These are phyloP conservation scores for Aspergillus sclerotialis DNA, from an alignment of 2,329 filamentous ascomycete species.

Conservation along the genomic window DNA sequence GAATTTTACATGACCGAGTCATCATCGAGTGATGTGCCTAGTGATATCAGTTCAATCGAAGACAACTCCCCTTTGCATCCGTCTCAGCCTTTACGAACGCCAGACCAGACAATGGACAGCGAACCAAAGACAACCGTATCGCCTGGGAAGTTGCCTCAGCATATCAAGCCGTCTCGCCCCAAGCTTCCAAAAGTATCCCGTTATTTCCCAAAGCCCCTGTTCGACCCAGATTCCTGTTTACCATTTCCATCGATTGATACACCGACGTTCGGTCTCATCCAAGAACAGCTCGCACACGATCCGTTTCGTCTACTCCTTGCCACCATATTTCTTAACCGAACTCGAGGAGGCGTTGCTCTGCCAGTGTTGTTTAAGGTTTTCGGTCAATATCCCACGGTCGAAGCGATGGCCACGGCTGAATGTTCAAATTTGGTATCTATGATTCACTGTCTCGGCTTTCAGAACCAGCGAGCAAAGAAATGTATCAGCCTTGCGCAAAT, in stretches of 20 bases:
- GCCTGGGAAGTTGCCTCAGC: slow-evolving; percentile 5
- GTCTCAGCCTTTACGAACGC: too few relatives aligned
- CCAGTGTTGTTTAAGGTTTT: slow-evolving; percentile 68
- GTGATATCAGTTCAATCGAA: slow-evolving; percentile 17
- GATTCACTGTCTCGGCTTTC: slow-evolving; percentile 66
- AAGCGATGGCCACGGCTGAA: slow-evolving; percentile 53
- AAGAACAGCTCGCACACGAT: slow-evolving; percentile 67
- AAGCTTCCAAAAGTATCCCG: slow-evolving; percentile 31
- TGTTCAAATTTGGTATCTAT: slow-evolving; percentile 51
- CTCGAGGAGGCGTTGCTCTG: slow-evolving; percentile 64
- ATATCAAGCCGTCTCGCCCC: slow-evolving; percentile 8
- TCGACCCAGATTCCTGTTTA: slow-evolving; percentile 38
- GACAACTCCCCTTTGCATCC: too few relatives aligned
- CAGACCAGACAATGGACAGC: too few relatives aligned
- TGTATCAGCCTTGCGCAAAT: slow-evolving; percentile 63
- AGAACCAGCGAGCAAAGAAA: slow-evolving; percentile 58
- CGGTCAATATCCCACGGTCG: slow-evolving; percentile 59
- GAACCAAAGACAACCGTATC: slow-evolving; percentile 6
- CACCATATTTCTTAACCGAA: slow-evolving; percentile 78
- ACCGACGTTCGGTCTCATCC: slow-evolving; percentile 67
- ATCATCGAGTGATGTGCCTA: slow-evolving; percentile 27
- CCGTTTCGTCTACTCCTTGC: slow-evolving; percentile 77
- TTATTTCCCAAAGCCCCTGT: slow-evolving; percentile 32
- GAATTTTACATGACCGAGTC: slow-evolving; percentile 27
- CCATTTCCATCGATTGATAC: slow-evolving; percentile 61